Percentiles rank a stretch among this genome's conserved stretches.
Conservation (phyloP, 352 stramenopile genomes). For the Pythium apleroticum region DNA sequence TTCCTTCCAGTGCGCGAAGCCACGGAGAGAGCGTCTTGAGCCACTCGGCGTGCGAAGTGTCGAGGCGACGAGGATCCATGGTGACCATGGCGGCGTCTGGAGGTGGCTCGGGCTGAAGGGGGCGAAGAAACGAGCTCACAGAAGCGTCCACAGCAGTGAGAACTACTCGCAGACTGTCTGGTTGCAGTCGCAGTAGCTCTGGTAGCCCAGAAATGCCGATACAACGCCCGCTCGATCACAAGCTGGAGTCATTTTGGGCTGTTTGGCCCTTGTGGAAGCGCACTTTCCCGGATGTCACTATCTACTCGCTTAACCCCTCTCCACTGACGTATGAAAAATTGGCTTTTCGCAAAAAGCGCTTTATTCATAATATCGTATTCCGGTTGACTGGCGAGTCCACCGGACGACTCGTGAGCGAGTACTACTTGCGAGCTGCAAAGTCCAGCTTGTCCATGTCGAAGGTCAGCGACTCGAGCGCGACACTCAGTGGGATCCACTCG, state of each 20-base stretch:
- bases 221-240: background rate
- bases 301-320: too few relatives aligned
- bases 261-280: background rate
- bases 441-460: slow-evolving; percentile 15
- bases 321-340: too few relatives aligned
- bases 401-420: slow-evolving; percentile 15
- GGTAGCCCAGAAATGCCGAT: background rate
- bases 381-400: background rate
- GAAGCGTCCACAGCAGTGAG: background rate
- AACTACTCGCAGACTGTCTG: background rate
- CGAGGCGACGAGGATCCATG: background rate
- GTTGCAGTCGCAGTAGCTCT: background rate
- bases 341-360: background rate
- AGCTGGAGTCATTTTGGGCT: background rate
- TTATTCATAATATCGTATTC: background rate
- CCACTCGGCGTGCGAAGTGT: background rate
- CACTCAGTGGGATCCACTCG: slow-evolving; percentile 26
- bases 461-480: slow-evolving; percentile 10
- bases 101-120: too few relatives aligned
- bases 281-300: background rate
- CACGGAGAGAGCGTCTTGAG: slow-evolving; percentile 4
- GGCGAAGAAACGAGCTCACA: background rate
- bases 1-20: background rate
- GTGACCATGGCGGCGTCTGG: background rate
- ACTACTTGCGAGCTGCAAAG: slow-evolving; percentile 17